phyloP scores from a whole-genome alignment of 148 eudicot species.

The Rhododendron kiyosumense region DNA sequence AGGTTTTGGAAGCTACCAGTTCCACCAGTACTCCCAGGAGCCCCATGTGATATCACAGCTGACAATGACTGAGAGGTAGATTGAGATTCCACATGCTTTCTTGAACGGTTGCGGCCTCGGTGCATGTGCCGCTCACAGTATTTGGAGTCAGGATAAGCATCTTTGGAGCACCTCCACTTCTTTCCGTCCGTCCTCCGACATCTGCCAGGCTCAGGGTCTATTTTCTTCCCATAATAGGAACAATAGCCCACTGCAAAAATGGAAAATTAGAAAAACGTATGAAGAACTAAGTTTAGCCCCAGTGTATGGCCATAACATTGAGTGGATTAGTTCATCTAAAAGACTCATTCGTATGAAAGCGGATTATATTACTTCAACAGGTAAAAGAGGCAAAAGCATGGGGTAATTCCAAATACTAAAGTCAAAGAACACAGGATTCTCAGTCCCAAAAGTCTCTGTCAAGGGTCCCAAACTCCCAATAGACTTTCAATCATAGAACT shows the following conservation, averaged over 20 bases:
- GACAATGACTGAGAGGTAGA: slow-evolving; percentile 37
- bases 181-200: slow-evolving; percentile 54
- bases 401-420: neutral
- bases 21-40: slow-evolving; percentile 27
- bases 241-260: slow-evolving; percentile 39
- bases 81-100: slow-evolving; percentile 67
- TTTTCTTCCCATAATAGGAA: slow-evolving; percentile 54
- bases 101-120: slow-evolving; percentile 62
- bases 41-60: slow-evolving; percentile 28
- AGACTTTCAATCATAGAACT: neutral
- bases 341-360: neutral
- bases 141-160: slow-evolving; percentile 53
- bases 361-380: neutral
- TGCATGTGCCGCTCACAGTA: slow-evolving; percentile 64
- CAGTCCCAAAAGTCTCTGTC: slow-evolving; percentile 8
- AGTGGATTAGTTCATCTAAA: neutral
- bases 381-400: neutral
- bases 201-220: slow-evolving; percentile 56
- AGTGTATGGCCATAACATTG: neutral
- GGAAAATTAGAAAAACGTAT: neutral
- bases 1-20: slow-evolving; percentile 31
- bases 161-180: slow-evolving; percentile 57
- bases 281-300: neutral
- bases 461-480: slow-evolving; percentile 5
- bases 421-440: neutral